A percentile compares a stretch with the other conserved stretches of the same genome.
These are phyloP conservation scores for Amanita subjunquillea DNA, from an alignment of 768 basidiomycete species.

Conservation along the genomic window DNA sequence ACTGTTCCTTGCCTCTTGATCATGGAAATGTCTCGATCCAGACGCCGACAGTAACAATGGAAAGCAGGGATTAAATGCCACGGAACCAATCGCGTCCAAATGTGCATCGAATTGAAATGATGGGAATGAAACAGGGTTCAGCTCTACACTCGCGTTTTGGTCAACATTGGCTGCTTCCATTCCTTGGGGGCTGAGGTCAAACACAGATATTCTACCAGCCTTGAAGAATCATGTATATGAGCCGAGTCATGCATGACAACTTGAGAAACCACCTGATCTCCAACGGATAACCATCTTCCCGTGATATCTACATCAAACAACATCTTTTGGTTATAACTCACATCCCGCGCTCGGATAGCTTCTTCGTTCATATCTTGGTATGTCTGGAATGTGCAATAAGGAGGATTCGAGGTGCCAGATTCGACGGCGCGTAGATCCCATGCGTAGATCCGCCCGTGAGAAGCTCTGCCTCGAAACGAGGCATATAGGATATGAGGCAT, in stretches of 20 bases:
- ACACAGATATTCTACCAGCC: slow-evolving; percentile 52
- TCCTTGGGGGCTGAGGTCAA: slow-evolving; percentile 20
- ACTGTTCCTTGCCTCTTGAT: slow-evolving; percentile 14
- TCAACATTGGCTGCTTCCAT: neutral
- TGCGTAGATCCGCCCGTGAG: slow-evolving; percentile 35
- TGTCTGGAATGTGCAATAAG: slow-evolving; percentile 27
- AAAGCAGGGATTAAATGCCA: slow-evolving; percentile 59
- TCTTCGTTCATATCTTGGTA: slow-evolving; percentile 36
- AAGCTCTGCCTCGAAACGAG: slow-evolving; percentile 55
- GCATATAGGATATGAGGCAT: slow-evolving; percentile 68
- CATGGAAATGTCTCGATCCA: slow-evolving; percentile 65
- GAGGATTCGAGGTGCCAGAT: slow-evolving; percentile 18
- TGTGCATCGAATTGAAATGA: slow-evolving; percentile 40
- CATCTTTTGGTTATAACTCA: slow-evolving; percentile 40
- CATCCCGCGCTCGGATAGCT: neutral
- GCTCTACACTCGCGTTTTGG: neutral
- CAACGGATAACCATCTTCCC: slow-evolving; percentile 54
- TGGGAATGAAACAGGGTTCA: slow-evolving; percentile 12
- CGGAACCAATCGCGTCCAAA: slow-evolving; percentile 65
- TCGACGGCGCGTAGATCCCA: slow-evolving; percentile 73
- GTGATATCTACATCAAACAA: slow-evolving; percentile 68
- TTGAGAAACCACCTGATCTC: slow-evolving; percentile 48
- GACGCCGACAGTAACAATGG: slow-evolving; percentile 55
- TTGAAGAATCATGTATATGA: slow-evolving; percentile 14
- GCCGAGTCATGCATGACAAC: neutral